Evolutionary conservation across 73 alveolate species (phyloP), one percentile per base, ranked within the genome.

Genomic region (Paramecium sexaurelia): DNA sequence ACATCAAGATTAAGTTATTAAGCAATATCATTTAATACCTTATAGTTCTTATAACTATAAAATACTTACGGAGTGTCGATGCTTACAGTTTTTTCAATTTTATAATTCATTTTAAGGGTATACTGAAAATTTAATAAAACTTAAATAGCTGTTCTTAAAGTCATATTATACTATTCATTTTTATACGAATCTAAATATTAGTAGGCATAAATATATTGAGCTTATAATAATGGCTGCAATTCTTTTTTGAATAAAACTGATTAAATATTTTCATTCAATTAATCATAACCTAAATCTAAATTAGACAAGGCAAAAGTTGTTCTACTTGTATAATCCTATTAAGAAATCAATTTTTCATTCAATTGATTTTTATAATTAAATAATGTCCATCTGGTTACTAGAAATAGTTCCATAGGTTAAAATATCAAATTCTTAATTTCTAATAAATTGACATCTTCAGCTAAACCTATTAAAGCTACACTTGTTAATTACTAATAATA

Each of bases 321-420:
- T 43, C 29, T 32, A 29, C 9, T 19, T 3, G 32, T 39, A 22
- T 40, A 78, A 7, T 78, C 73, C 7, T 40, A 37, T 41, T 2
- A 24, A 0, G 90, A 41, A 19, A 78, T 78, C 10, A 1, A 24
- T 43, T 33, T 33, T 2, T 39, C 73, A 40, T 78, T 43, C 20
- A 22, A 17, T 24, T 19, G 10, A 78, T 45, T 45, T 29, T 41
- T 78, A 78, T 78, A 78, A 22, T 78, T 78, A 26, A 37, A 37
- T 19, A 78, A 19, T 22, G 90, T 41, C 90, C 90, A 78, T 78
- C 90, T 78, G 8, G 90, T 78, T 22, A 78, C 90, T 22, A 78
- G 7, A 78, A 78, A 78, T 4, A 39, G n/a, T 20, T 39, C 90
- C 8, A 78, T 22, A 0, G 90, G 90, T 45, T 78, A 78, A 33